Conservation (phyloP, 805 yeast species). For the Yarrowia porcina region DNA sequence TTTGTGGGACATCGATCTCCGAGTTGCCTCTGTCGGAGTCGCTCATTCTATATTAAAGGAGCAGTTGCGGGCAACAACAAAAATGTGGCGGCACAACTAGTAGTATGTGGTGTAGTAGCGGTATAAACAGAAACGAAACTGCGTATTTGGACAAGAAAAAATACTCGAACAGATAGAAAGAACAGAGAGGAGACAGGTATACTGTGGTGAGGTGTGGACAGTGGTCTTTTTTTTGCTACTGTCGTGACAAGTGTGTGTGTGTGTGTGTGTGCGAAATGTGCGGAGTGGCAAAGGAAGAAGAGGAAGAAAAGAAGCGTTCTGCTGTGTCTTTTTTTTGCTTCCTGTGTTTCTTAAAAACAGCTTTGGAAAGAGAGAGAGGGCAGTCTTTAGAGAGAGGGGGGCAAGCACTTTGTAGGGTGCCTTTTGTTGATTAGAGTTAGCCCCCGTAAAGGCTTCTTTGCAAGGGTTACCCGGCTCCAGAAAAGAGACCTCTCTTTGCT, state of each 20-base stretch:
- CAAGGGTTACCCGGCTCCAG: neutral
- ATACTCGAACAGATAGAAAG: neutral
- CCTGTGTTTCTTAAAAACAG: neutral
- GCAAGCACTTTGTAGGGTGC: neutral
- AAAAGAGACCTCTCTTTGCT: neutral
- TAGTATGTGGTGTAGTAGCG: neutral
- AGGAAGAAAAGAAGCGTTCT: neutral
- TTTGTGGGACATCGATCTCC: constrained; percentile 1
- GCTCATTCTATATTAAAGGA: neutral
- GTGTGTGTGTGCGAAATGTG: too few relatives aligned
- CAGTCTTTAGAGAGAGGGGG: neutral
- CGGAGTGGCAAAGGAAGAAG: neutral
- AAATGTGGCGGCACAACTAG: neutral
- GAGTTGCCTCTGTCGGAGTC: neutral
- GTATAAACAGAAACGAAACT: neutral
- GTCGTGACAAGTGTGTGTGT: too few relatives aligned
- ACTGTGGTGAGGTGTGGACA: neutral
- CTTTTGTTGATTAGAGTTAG: neutral
- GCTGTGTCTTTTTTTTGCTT: neutral
- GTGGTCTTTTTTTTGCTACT: too few relatives aligned
- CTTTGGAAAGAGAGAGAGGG: neutral
- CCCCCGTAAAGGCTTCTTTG: neutral
- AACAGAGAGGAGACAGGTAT: neutral
- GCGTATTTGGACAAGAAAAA: neutral
- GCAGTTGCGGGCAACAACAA: neutral